These are phyloP conservation scores for Entomortierella parvispora DNA, from an alignment of 192 early-diverging fungal genomes.

Conservation along the genomic window DNA sequence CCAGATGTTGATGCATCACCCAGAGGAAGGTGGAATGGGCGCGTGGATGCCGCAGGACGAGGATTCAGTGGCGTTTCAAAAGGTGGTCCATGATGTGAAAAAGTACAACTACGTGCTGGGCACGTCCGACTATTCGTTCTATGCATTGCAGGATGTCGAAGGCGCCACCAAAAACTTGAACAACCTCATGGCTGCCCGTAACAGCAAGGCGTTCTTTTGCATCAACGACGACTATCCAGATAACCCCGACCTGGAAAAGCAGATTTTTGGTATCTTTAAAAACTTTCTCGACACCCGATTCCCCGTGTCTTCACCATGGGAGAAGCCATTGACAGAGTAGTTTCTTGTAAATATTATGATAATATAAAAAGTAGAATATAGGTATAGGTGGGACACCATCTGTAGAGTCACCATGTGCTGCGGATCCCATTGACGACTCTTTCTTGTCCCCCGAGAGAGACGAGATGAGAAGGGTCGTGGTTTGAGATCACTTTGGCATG, in stretches of 20 bases:
- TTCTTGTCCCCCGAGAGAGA: too few relatives aligned
- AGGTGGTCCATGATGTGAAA: conserved; percentile 2
- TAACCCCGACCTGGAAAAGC: conserved; percentile 4
- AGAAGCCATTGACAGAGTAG: conserved; percentile 13
- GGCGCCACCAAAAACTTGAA: conserved; percentile 11
- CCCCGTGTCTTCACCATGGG: conserved; percentile 19
- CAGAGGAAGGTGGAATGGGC: conserved; percentile 16
- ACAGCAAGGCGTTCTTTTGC: conserved; percentile 34
- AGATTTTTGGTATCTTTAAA: conserved; percentile 17
- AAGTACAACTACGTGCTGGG: conserved; percentile 43
- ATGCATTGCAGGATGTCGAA: conserved; percentile 15
- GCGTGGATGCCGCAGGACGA: conserved; percentile 33
- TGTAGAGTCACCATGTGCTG: too few relatives aligned
- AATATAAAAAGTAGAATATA: too few relatives aligned
- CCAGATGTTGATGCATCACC: conserved; percentile 41
- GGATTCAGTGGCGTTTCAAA: conserved; percentile 18
- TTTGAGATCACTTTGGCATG: too few relatives aligned
- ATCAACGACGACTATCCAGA: conserved; percentile 45
- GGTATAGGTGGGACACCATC: too few relatives aligned
- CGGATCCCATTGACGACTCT: too few relatives aligned
- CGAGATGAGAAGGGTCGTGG: too few relatives aligned
- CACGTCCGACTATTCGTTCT: conserved; percentile 42
- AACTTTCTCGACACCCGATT: conserved; percentile 34
- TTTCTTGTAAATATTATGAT: too few relatives aligned
- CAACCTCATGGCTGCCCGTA: neutral